Evolutionary conservation across 129 eudicot genomes (phyloP).

Genomic region (Artemisia argyi): DNA sequence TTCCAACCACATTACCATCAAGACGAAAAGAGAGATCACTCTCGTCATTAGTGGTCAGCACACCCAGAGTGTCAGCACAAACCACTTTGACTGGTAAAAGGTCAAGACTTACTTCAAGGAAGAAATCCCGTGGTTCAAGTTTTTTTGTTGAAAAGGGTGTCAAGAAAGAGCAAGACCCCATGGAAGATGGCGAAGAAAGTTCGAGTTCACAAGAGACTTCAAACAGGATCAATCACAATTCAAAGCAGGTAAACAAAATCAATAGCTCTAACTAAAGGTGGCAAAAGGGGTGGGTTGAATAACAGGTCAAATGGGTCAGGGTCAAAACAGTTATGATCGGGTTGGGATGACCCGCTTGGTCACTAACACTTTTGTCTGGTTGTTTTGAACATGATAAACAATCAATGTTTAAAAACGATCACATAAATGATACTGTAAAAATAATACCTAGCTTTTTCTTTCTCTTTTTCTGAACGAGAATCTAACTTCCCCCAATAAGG

Average conservation of each 20-base stretch:
- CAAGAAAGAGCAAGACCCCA: conserved; percentile 57
- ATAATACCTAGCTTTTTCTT: too few species aligned
- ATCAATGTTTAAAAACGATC: too few species aligned
- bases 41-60: conserved; percentile 73
- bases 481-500: neutral
- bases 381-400: too few species aligned
- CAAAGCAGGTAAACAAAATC: conserved; percentile 55
- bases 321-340: too few species aligned
- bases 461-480: too few species aligned
- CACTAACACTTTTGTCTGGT: too few species aligned
- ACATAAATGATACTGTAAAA: too few species aligned
- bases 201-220: conserved; percentile 75
- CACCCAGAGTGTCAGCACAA: conserved; percentile 73
- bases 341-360: neutral
- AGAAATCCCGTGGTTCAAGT: conserved; percentile 57
- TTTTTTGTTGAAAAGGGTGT: conserved; percentile 54
- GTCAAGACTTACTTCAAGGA: conserved; percentile 60
- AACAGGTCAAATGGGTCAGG: neutral
- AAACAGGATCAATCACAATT: conserved; percentile 56
- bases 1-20: conserved; percentile 52
- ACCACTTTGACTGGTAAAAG: conserved; percentile 73
- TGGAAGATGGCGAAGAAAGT: conserved; percentile 62
- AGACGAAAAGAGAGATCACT: conserved; percentile 86
- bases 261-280: neutral
- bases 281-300: neutral